phyloP scores from a whole-genome alignment of 306 rosid genomes.

The Carpinus viminea region DNA sequence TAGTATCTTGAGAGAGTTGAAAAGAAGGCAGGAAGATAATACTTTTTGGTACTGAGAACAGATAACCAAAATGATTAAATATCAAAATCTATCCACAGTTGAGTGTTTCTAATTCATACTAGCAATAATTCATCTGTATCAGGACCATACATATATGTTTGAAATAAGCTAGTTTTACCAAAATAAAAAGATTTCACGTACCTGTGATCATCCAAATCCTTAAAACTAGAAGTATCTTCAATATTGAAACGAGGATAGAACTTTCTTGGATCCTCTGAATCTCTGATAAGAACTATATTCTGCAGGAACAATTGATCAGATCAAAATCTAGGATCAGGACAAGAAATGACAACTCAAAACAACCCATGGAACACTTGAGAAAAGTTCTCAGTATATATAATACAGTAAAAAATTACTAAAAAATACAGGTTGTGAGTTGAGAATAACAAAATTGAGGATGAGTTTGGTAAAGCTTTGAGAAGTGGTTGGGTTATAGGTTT shows the following conservation, averaged over 20 bases:
- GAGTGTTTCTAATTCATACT: background rate
- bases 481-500: too few species aligned
- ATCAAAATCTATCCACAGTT: background rate
- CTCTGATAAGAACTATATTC: slow-evolving; percentile 85
- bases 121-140: background rate
- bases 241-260: slow-evolving; percentile 97
- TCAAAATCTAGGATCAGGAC: slow-evolving; percentile 22
- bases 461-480: too few species aligned
- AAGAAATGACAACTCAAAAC: background rate
- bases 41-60: slow-evolving; percentile 10
- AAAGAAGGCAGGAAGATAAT: slow-evolving; percentile 13
- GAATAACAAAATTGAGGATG: background rate
- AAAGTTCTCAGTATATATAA: slow-evolving; percentile 11
- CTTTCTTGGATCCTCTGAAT: slow-evolving; percentile 74
- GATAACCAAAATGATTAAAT: slow-evolving; percentile 2
- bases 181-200: slow-evolving; percentile 28
- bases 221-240: slow-evolving; percentile 84
- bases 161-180: background rate
- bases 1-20: slow-evolving; percentile 18
- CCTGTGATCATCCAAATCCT: slow-evolving; percentile 88
- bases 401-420: background rate
- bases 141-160: slow-evolving; percentile 2
- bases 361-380: background rate
- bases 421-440: background rate
- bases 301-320: slow-evolving; percentile 45